Base-by-base conservation (phyloP, 179 eudicot genomes). In the Heliamphora pulchella region DNA sequence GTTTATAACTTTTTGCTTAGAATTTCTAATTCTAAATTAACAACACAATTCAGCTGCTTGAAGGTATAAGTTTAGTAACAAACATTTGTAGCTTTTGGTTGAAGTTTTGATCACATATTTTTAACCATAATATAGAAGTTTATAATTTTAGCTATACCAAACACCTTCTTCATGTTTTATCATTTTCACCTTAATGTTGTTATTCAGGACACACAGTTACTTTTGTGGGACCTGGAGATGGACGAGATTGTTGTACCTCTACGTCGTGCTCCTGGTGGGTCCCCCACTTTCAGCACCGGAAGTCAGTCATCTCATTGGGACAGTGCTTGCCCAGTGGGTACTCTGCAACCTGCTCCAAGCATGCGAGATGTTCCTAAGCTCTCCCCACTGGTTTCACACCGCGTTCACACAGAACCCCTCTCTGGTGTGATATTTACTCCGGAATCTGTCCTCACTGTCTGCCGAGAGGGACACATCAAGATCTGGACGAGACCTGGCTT, bases 241-340 rank as follows among this genome's bases (percentile, higher is more conserved):
- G 93, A 89, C 59, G 97, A 95, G 83, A 87, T 93, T 15, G 95
- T 90, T 51, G 95, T 93, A 51, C 97, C 98, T 15, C 88, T 91
- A 9, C 94, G 97, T 9, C 87, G 94, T 51, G 86, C 92, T 73
- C 90, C 91, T 41, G 93, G 90, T 73, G 98, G 98, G 2, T 94
- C 97, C 78, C 98, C 98, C 50, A 93, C 98, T 1, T 89, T 84
- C 57, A 94, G 91, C 74, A 81, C 90, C 5, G 94, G 91, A 39
- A 93, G 92, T 80, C 97, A 89, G 77, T 95, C 97, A 4, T 81
- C 97, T 82, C 97, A 90, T 47, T 93, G 96, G 97, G 97, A 90
- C 83, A 83, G n/a, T 61, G 84, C 84, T 62, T 80, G 77, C 74
- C 90, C 93, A 3, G 75, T 86, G 65, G 97, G 96, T 20, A 86